phyloP scores from a whole-genome alignment of 2,329 filamentous ascomycete genomes.

The Hirsutella minnesotensis region DNA sequence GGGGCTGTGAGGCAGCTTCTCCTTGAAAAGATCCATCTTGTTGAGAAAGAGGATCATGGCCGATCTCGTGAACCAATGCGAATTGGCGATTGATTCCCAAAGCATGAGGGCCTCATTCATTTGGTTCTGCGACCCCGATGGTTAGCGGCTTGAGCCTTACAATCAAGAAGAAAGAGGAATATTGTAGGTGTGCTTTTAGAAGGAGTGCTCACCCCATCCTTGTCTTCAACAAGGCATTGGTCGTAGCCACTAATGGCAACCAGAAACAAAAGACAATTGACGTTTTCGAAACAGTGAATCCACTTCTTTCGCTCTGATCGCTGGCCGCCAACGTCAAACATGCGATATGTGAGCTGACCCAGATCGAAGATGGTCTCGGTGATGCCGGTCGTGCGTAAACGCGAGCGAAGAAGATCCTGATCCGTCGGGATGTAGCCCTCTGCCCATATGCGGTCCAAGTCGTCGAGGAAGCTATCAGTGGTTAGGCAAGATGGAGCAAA shows the following conservation, averaged over 20 bases:
- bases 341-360: constrained; percentile 85
- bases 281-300: constrained; percentile 98
- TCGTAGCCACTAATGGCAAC: constrained; percentile 97
- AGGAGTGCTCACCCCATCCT: constrained; percentile 41
- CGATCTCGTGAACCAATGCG: constrained; percentile 81
- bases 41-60: constrained; percentile 83
- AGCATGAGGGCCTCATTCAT: constrained; percentile 84
- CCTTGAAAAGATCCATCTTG: constrained; percentile 84
- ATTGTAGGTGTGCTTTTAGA: too few species aligned
- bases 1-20: constrained; percentile 71
- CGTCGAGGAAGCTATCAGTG: constrained; percentile 74
- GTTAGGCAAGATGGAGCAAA: background rate
- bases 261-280: constrained; percentile 90
- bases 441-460: constrained; percentile 79
- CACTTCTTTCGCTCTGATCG: constrained; percentile 97
- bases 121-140: constrained; percentile 56
- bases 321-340: constrained; percentile 96
- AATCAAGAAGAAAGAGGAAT: background rate
- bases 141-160: background rate
- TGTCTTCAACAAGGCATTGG: constrained; percentile 88
- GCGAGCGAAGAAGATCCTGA: constrained; percentile 86
- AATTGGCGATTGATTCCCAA: constrained; percentile 81
- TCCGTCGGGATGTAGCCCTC: constrained; percentile 92
- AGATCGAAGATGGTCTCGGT: constrained; percentile 95
- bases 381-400: constrained; percentile 96